phyloP scores from a whole-genome alignment of 192 early-diverging fungal species.

The Rhizoclosmatium globosum region DNA sequence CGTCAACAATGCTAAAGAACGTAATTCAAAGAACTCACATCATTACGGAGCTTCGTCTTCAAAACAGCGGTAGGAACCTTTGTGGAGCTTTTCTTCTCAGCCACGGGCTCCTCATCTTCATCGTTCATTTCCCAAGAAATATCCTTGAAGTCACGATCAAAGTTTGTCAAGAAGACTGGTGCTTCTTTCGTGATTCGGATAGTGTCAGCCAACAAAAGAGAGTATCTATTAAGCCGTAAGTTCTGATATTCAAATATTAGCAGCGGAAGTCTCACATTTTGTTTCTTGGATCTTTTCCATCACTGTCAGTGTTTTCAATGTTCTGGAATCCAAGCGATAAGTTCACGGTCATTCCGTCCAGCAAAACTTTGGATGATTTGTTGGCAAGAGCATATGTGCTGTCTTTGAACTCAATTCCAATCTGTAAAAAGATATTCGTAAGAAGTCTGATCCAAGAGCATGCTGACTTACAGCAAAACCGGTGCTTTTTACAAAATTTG shows the following conservation, averaged over 20 bases:
- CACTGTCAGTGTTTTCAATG: conserved; percentile 73
- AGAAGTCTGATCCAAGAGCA: background rate
- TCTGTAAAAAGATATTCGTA: conserved; percentile 52
- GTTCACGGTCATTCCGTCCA: conserved; percentile 86
- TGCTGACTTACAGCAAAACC: conserved; percentile 78
- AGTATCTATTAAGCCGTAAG: conserved; percentile 62
- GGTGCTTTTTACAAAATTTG: conserved; percentile 85
- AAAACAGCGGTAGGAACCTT: conserved; percentile 41
- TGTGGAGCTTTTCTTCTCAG: conserved; percentile 15
- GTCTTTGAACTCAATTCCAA: conserved; percentile 95
- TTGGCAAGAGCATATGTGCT: conserved; percentile 76
- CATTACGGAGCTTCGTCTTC: conserved; percentile 44
- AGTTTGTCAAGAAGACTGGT: conserved; percentile 69
- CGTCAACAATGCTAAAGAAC: background rate
- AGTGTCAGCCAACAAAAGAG: conserved; percentile 82
- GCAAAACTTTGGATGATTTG: conserved; percentile 74
- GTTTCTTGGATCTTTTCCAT: conserved; percentile 68
- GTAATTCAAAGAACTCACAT: conserved; percentile 12
- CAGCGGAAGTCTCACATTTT: conserved; percentile 59
- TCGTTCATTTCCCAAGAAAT: conserved; percentile 60
- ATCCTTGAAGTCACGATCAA: conserved; percentile 62
- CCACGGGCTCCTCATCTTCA: conserved; percentile 47
- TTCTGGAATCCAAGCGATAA: conserved; percentile 87
- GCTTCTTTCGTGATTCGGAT: conserved; percentile 71
- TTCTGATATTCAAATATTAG: conserved; percentile 14